These are phyloP conservation scores for Tylopilus orsonianus DNA, from an alignment of 1,284 basidiomycete genomes.

Conservation along the genomic window DNA sequence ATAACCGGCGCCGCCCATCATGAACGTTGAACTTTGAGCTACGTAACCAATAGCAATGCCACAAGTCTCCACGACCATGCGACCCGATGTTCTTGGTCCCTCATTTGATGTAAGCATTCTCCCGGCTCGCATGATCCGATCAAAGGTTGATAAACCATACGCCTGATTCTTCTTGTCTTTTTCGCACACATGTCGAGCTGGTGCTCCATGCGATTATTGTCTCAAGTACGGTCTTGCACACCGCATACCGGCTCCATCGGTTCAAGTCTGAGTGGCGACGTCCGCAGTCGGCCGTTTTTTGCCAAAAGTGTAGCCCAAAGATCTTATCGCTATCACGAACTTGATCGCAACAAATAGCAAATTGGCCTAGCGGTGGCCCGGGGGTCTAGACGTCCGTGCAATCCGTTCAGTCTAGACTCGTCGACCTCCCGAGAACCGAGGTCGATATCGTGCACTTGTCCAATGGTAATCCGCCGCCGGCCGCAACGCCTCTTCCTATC, in stretches of 20 bases:
- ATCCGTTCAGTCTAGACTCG: background rate
- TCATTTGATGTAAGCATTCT: background rate
- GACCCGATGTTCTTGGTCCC: background rate
- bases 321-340: background rate
- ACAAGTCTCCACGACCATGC: background rate
- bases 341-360: too few species aligned
- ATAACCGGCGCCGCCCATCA: too few species aligned
- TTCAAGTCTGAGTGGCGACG: too few species aligned
- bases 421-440: background rate
- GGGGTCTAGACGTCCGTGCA: too few species aligned
- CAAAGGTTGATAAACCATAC: background rate
- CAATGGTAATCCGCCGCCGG: background rate
- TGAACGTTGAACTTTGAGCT: background rate
- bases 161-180: background rate
- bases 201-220: too few species aligned
- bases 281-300: background rate
- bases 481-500: background rate
- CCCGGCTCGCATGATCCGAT: slow-evolving; percentile 9
- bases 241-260: too few species aligned
- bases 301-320: background rate
- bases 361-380: too few species aligned
- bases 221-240: too few species aligned
- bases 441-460: background rate
- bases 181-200: too few species aligned
- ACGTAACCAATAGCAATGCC: background rate